These are phyloP conservation scores for Arachis stenosperma DNA, from an alignment of 306 rosid genomes.

Conservation along the genomic window DNA sequence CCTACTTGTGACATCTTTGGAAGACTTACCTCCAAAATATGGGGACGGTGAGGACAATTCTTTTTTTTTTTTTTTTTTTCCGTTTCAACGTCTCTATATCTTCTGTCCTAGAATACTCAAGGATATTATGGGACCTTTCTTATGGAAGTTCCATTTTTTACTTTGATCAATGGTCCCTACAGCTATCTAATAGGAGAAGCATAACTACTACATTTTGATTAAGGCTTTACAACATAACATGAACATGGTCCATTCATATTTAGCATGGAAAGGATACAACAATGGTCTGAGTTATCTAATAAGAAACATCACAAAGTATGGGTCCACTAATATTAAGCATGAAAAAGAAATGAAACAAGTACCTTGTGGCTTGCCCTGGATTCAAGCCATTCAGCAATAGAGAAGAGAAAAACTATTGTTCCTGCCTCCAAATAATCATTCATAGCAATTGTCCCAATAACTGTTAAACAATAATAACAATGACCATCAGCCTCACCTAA, in stretches of 20 bases:
- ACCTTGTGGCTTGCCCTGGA: constrained; percentile 91
- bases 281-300: neutral
- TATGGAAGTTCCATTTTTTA: neutral
- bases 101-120: too few species aligned
- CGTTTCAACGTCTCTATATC: too few species aligned
- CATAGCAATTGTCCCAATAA: constrained; percentile 74
- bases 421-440: constrained; percentile 86
- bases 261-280: neutral
- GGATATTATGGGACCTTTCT: too few species aligned
- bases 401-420: constrained; percentile 86
- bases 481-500: neutral
- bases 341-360: neutral
- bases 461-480: constrained; percentile 47
- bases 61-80: too few species aligned
- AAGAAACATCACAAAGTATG: neutral
- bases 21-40: too few species aligned
- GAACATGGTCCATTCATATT: neutral
- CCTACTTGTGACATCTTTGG: too few species aligned
- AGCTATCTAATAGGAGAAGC: neutral
- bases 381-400: constrained; percentile 90
- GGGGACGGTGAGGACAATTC: too few species aligned
- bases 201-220: neutral
- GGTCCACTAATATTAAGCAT: constrained; percentile 14
- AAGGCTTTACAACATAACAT: neutral
- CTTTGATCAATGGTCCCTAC: neutral